Evolutionary conservation across 345 rosid genomes (phyloP).

Genomic region (Syzygium oleosum): DNA sequence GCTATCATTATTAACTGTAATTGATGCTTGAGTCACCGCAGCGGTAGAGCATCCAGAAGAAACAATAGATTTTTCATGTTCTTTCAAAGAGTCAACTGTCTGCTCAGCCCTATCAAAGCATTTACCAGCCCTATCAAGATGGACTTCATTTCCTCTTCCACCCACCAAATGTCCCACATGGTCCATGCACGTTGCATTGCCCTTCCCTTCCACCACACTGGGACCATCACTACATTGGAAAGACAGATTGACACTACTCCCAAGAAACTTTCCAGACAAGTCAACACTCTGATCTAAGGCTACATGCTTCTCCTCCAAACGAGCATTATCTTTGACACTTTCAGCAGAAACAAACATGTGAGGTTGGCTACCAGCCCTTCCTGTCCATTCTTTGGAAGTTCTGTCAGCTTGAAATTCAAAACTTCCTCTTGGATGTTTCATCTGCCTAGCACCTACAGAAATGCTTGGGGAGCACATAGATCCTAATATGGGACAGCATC

Average conservation of each 20-base stretch:
- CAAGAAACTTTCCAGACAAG: slow-evolving; percentile 1
- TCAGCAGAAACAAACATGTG: slow-evolving; percentile 6
- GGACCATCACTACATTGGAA: slow-evolving; percentile 45
- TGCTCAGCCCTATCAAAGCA: slow-evolving; percentile 7
- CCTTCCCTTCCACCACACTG: slow-evolving; percentile 15
- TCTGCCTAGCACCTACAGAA: slow-evolving; percentile 14
- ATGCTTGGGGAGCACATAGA: slow-evolving; percentile 7
- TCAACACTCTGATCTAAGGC: slow-evolving; percentile 8
- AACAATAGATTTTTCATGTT: slow-evolving; percentile 28
- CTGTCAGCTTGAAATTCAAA: slow-evolving; percentile 11
- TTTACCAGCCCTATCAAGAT: slow-evolving; percentile 12
- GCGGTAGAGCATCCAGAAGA: slow-evolving; percentile 37
- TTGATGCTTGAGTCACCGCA: slow-evolving; percentile 32
- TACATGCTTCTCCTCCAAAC: slow-evolving; percentile 7
- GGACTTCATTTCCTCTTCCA: slow-evolving; percentile 7
- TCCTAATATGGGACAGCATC: slow-evolving; percentile 6
- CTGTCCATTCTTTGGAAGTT: not conserved
- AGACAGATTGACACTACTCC: slow-evolving; percentile 2
- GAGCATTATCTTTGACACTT: slow-evolving; percentile 8
- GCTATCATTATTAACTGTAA: slow-evolving; percentile 18
- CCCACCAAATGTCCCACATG: slow-evolving; percentile 5
- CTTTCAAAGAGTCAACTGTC: slow-evolving; percentile 12
- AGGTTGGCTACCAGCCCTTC: slow-evolving; percentile 3
- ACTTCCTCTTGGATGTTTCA: slow-evolving; percentile 14
- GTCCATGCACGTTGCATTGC: slow-evolving; percentile 1